Base-by-base conservation (phyloP, 2,329 filamentous ascomycete genomes). In the Cercospora canescens region DNA sequence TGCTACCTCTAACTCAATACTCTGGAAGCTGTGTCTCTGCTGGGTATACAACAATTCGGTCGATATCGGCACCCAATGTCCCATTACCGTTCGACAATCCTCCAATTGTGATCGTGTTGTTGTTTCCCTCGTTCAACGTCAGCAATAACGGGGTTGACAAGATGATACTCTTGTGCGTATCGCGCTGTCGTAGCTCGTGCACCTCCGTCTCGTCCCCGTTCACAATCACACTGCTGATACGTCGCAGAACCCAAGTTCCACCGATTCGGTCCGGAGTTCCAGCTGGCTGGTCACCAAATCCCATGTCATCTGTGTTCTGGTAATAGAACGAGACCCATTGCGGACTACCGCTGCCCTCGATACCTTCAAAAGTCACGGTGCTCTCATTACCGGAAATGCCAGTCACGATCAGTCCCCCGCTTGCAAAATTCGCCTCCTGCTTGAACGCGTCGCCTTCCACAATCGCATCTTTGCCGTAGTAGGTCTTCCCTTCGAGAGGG, bases 231-330 rank as follows among this genome's bases (percentile, higher is more conserved):
- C 86, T 87, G 71, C 83, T 84, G 63, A 89, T 85, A 9, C 87
- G 82, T 4, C 87, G 82, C 6, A 89, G 77, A 67, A 87, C 85
- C 86, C 86, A 89, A 0, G 79, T 76, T 0, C 87, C 86, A 5
- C 84, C 84, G 62, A 89, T 88, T 6, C 87, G 83, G 71, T 89
- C 86, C 0, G 87, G 87, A 0, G 78, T 76, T 6, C 87, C 87
- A 50, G 82, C 83, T 1, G 87, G 75, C 67, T 81, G 79, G 65
- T 81, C 79, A 0, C 86, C 86, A 62, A 86, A 88, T 2, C 86
- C 86, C 84, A 87, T 87, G 65, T 88, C 86, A 58, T 88, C 86
- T 2, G 80, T 87, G 74, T 88, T 86, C 67, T 87, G 84, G 69
- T 86, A 86, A 73, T 86, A 84, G 73, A 87, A 87, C 0, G 84